A percentile compares a stretch with the other conserved stretches of the same genome.
Evolutionary conservation across 164 flowering plant species (phyloP).

Genomic region (Buxus sempervirens): DNA sequence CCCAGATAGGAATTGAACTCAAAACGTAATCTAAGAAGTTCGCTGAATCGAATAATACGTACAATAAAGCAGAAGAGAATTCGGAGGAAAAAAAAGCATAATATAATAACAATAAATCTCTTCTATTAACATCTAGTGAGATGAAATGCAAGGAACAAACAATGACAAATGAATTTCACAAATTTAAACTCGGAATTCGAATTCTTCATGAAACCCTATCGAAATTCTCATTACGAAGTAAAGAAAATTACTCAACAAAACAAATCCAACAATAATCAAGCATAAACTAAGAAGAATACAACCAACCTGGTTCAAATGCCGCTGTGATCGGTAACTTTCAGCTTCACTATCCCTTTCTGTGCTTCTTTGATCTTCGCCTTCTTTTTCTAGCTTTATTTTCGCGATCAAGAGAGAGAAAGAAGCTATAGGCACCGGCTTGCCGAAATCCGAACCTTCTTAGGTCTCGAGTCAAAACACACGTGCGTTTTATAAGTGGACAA

Average conservation of each 20-base stretch:
- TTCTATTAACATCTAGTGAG: not conserved
- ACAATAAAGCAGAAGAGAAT: not conserved
- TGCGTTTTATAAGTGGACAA: not conserved
- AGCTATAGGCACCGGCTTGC: too few relatives aligned
- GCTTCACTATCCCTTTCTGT: not conserved
- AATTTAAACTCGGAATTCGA: not conserved
- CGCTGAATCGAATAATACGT: constrained; percentile 1
- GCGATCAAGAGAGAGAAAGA: not conserved
- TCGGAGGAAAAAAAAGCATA: not conserved
- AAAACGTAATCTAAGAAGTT: constrained; percentile 11
- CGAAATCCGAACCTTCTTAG: not conserved
- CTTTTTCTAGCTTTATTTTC: too few relatives aligned
- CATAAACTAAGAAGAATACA: not conserved
- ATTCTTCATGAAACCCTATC: constrained; percentile 9
- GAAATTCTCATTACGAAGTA: not conserved
- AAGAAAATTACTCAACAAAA: not conserved
- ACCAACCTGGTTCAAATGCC: constrained; percentile 3
- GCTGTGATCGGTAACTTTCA: not conserved
- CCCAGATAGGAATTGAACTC: constrained; percentile 18
- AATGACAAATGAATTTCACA: not conserved
- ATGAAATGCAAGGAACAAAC: not conserved
- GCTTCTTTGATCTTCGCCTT: not conserved
- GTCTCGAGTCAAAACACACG: not conserved
- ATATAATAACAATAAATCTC: not conserved
- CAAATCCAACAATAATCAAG: not conserved